Evolutionary conservation across 2,329 filamentous ascomycete genomes (phyloP), one percentile per base, ranked within the genome.

Genomic region (Boeremia lycopersici): DNA sequence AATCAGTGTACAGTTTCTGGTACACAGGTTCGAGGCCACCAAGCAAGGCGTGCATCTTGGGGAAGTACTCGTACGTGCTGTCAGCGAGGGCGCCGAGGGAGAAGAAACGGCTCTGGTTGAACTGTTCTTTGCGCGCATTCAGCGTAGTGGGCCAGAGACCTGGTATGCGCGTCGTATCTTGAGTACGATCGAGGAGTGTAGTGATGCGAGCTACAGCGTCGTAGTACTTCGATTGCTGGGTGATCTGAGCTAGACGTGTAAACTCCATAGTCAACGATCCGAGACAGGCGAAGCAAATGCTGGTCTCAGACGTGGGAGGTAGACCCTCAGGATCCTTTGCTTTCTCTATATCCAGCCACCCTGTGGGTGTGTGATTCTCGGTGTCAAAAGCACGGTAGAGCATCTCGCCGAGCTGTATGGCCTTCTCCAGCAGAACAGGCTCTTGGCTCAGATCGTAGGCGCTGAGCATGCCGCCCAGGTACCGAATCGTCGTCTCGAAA

Each of bases 1-100:
- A 73, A 36, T 73, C 77, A 60, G 87, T 83, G 67, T 86, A 91
- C 13, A 86, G 73, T 12, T 81, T 81, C 15, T 77, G 64, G 63
- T 83, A 84, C 9, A 77, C 71, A 0, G 76, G 74, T 5, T 79
- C 75, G 1, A 74, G 60, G 6, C 81, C 81, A 11, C 72, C 78
- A 5, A 81, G 74, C 6, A 76, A 59, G 8, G 70, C 67, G 42
- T 67, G 63, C 61, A 70, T 71, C 45, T 76, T 76, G 10, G 70
- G 70, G 15, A 76, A 67, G 40, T 76, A 76, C 53, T 76, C 74
- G 51, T 75, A 76, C 5, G 71, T 63, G 17, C 73, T 75, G 55
- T 76, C 74, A 28, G 69, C 72, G 53, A 75, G 69, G 7, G 72
- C 74, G 12, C 74, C 74, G 8, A 74, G 53, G 5, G 72, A 74